phyloP scores from a whole-genome alignment of 352 stramenopile species.

The Pythium inflatum region DNA sequence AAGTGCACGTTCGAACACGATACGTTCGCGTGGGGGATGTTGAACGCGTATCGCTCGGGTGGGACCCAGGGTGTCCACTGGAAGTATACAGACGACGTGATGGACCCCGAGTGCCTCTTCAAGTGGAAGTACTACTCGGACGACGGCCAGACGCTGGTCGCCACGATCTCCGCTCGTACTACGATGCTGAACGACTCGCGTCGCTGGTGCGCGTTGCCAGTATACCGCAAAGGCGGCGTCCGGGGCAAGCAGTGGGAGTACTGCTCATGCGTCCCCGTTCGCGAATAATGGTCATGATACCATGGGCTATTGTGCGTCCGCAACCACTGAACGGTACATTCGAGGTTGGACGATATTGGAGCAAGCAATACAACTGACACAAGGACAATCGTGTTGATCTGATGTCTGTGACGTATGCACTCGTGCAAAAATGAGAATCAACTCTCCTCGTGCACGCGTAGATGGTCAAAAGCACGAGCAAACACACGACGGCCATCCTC shows the following conservation, averaged over 20 bases:
- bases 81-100: slow-evolving; percentile 15
- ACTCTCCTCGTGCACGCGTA: too few relatives aligned
- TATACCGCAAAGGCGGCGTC: slow-evolving; percentile 13
- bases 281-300: too few relatives aligned
- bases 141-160: neutral
- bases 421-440: too few relatives aligned
- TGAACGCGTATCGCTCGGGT: slow-evolving; percentile 11
- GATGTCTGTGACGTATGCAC: too few relatives aligned
- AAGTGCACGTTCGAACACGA: neutral
- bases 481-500: too few relatives aligned
- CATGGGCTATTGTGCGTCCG: too few relatives aligned
- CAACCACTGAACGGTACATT: too few relatives aligned
- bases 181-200: neutral
- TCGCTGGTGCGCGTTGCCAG: slow-evolving; percentile 17
- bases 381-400: too few relatives aligned
- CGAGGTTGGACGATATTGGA: too few relatives aligned
- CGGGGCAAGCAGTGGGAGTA: slow-evolving; percentile 4
- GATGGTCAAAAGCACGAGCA: too few relatives aligned
- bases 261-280: too few relatives aligned
- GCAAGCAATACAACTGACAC: too few relatives aligned
- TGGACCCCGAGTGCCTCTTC: slow-evolving; percentile 7
- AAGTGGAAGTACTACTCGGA: slow-evolving; percentile 6
- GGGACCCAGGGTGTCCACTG: slow-evolving; percentile 8
- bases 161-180: neutral
- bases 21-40: slow-evolving; percentile 1